Conservation (phyloP, 306 rosid genomes). For the Prunus armeniaca region DNA sequence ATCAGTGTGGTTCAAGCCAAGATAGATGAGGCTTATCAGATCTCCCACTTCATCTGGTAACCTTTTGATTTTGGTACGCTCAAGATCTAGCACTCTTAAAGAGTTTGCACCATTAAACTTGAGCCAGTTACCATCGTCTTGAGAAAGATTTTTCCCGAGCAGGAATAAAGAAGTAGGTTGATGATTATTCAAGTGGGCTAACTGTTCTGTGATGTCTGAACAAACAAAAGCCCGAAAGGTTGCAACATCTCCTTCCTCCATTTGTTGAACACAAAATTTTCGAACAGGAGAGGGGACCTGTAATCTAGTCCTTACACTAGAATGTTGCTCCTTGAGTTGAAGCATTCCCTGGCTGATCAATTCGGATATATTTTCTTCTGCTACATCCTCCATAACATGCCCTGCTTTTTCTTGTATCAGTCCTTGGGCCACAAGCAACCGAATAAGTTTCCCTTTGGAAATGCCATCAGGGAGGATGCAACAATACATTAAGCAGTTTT, state of each 20-base stretch:
- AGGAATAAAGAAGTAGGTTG: slow-evolving; percentile 20
- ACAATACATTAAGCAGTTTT: slow-evolving; percentile 15
- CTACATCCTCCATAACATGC: slow-evolving; percentile 18
- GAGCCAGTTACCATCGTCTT: slow-evolving; percentile 17
- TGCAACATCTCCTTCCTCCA: slow-evolving; percentile 18
- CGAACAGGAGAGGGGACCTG: slow-evolving; percentile 1
- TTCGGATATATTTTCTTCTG: slow-evolving; percentile 18
- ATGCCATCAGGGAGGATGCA: slow-evolving; percentile 23
- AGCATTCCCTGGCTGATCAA: slow-evolving; percentile 22
- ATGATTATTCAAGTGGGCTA: neutral
- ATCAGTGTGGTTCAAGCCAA: slow-evolving; percentile 24
- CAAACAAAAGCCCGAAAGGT: neutral
- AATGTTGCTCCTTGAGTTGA: neutral
- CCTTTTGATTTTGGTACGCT: slow-evolving; percentile 12
- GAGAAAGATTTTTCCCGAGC: neutral
- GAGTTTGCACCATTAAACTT: neutral
- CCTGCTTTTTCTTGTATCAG: slow-evolving; percentile 21
- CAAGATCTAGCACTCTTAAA: slow-evolving; percentile 26
- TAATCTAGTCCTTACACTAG: slow-evolving; percentile 1
- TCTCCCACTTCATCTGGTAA: slow-evolving; percentile 22
- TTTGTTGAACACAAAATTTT: slow-evolving; percentile 10
- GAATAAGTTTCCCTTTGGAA: slow-evolving; percentile 21
- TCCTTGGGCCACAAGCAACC: slow-evolving; percentile 27
- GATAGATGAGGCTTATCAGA: slow-evolving; percentile 13
- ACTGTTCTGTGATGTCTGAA: slow-evolving; percentile 5